These are phyloP conservation scores for Mycena filopes DNA, from an alignment of 768 basidiomycete species.

Conservation along the genomic window DNA sequence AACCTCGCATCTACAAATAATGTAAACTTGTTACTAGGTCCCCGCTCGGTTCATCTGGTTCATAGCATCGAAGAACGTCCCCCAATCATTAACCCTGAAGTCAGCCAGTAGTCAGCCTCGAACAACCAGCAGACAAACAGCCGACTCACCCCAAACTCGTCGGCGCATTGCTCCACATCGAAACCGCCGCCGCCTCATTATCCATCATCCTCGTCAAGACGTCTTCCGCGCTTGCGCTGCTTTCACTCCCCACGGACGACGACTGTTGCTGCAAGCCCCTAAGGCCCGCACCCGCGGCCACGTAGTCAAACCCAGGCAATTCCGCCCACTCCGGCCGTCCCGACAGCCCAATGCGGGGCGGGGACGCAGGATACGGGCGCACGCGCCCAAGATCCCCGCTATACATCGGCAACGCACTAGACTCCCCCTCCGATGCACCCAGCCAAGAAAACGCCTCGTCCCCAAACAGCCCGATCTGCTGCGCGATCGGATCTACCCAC, in stretches of 20 bases:
- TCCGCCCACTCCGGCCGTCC: background rate
- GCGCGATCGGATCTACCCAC: background rate
- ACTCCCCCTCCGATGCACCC: constrained; percentile 1
- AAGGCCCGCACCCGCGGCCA: background rate
- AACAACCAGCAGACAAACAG: background rate
- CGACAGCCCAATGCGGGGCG: background rate
- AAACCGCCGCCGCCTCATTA: constrained; percentile 54
- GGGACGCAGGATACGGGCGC: constrained; percentile 38
- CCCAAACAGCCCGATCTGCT: background rate
- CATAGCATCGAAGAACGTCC: background rate
- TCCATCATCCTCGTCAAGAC: constrained; percentile 33
- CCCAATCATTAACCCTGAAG: constrained; percentile 11
- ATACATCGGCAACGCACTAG: constrained; percentile 52
- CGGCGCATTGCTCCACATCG: constrained; percentile 62
- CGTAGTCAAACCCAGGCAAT: no score
- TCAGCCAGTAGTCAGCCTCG: no score
- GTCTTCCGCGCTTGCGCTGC: background rate
- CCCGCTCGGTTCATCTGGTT: background rate
- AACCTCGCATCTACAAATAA: no score
- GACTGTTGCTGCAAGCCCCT: background rate
- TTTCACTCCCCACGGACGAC: no score
- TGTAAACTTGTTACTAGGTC: no score
- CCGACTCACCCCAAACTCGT: constrained; percentile 55
- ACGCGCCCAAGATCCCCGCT: constrained; percentile 55
- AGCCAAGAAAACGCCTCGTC: constrained; percentile 7